Percentiles rank a stretch among this genome's conserved stretches.
phyloP scores from a whole-genome alignment of 2,329 filamentous ascomycete species.

The Paraconiothyrium sp. region DNA sequence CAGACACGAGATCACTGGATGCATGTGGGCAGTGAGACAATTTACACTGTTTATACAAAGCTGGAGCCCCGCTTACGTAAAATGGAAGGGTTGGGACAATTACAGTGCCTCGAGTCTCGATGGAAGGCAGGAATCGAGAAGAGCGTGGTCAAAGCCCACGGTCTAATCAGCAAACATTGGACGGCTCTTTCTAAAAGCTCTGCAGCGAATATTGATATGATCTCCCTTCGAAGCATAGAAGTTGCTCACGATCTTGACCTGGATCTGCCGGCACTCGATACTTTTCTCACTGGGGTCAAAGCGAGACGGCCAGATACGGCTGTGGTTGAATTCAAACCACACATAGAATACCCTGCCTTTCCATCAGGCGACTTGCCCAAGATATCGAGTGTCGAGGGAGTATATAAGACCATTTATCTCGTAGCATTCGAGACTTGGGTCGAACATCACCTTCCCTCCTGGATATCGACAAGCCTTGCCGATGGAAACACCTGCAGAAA shows the following conservation, averaged over 20 bases:
- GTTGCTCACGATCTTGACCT: neutral
- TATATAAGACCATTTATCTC: too few relatives aligned
- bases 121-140: neutral
- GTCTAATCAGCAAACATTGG: neutral
- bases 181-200: neutral
- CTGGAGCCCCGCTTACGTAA: neutral
- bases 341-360: too few relatives aligned
- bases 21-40: constrained; percentile 10
- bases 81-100: neutral
- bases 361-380: too few relatives aligned
- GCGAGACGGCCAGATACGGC: too few relatives aligned
- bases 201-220: neutral
- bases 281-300: too few relatives aligned
- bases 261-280: neutral
- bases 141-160: neutral
- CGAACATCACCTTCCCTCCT: too few relatives aligned
- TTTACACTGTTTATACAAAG: neutral
- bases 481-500: too few relatives aligned
- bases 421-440: too few relatives aligned
- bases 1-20: neutral
- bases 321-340: too few relatives aligned
- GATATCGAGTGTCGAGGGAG: too few relatives aligned
- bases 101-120: neutral
- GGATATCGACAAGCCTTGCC: too few relatives aligned
- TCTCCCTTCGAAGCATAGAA: neutral